These are phyloP conservation scores for Russula foetens DNA, from an alignment of 768 basidiomycete species.

Conservation along the genomic window DNA sequence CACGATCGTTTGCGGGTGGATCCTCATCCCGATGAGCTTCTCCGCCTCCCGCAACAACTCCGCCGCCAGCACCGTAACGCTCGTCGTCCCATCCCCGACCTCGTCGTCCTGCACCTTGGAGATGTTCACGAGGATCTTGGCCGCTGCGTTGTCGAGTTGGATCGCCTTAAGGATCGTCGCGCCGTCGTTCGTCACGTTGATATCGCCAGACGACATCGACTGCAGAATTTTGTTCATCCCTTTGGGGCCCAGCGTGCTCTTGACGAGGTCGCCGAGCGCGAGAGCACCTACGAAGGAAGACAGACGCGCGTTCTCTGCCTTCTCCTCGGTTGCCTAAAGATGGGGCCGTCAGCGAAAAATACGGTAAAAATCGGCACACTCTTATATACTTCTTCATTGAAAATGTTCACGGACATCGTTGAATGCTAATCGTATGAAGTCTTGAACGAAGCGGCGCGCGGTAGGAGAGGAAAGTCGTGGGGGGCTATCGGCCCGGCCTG, in stretches of 20 bases:
- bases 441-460: neutral
- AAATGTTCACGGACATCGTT: conserved; percentile 63
- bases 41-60: conserved; percentile 94
- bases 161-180: conserved; percentile 98
- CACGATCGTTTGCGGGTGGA: conserved; percentile 96
- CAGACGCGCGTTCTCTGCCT: conserved; percentile 95
- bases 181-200: conserved; percentile 98
- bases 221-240: conserved; percentile 99
- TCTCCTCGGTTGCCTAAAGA: conserved; percentile 78
- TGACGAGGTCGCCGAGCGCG: conserved; percentile 95
- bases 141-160: conserved; percentile 95
- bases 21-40: conserved; percentile 83
- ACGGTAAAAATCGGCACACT: neutral
- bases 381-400: conserved; percentile 46
- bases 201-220: conserved; percentile 79
- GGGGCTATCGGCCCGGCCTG: no score
- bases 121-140: conserved; percentile 99
- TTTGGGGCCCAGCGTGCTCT: conserved; percentile 96
- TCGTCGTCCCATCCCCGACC: conserved; percentile 92
- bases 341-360: neutral
- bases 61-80: conserved; percentile 84
- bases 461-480: no score
- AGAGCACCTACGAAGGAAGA: conserved; percentile 97
- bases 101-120: conserved; percentile 99
- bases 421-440: neutral